Evolutionary conservation across 176 grass and related monocot species (phyloP), one percentile per base, ranked within the genome.

Genomic region (Carex cristatella): DNA sequence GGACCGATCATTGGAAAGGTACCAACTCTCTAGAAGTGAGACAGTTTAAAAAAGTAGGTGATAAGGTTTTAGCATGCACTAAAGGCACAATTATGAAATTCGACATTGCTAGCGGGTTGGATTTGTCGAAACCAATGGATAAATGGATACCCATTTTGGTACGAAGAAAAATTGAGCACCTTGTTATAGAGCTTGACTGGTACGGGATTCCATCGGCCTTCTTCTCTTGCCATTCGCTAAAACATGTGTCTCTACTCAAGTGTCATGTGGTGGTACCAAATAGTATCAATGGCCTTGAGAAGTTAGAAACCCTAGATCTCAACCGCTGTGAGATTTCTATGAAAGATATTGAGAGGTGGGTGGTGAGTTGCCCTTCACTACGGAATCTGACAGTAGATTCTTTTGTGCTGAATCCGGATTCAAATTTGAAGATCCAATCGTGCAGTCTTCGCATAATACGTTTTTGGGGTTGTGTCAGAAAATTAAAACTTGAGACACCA

Each of bases 151-250:
- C 42, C 9, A 51, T 74, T 49, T 49, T 74, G 42, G 69, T 23
- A 13, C 8, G 42, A 28, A 46, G 69, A 74, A 46, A 74, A 74
- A 74, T 74, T 0, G 69, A 49, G 42, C 40, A 74, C 10, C 69
- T 74, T 74, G 69, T 74, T n/a, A 74, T 74, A 51, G 42, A 40
- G 42, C 69, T 74, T 74, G 18, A 51, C 18, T 48, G 42, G 42
- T 74, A 74, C n/a, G 48, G 42, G 69, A 74, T 49, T 74, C 69
- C 32, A 19, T 18, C 18, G 10, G 27, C 16, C 40, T 27, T 74
- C 42, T 74, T 46, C 44, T 49, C 38, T 18, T 74, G 69, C n/a
- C 69, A 51, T 74, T 74, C 69, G 42, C 69, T 74, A 23, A 74
- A 27, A 49, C 69, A 74, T 51, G 42, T 23, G 38, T 74, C 69